Evolutionary conservation across 2,329 filamentous ascomycete species (phyloP), one percentile per base, ranked within the genome.

Genomic region (Cladosporium halotolerans): DNA sequence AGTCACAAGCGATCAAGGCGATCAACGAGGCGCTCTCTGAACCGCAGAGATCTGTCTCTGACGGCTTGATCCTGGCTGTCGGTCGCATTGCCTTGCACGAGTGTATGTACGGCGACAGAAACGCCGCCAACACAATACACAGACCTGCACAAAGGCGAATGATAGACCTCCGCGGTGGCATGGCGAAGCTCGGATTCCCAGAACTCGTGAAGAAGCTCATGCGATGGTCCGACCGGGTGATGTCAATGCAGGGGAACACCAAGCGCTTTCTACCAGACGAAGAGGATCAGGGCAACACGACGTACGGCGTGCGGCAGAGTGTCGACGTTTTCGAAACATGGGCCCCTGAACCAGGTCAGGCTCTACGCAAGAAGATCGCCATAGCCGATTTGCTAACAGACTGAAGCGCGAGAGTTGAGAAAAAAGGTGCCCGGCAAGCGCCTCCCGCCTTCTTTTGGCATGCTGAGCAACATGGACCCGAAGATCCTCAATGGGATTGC

Each of bases 11-110:
- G 4, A 64, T 67, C 50, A 56, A 60, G 41, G 56, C 56, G n/a
- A 63, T 64, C 51, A 63, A 64, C 38, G 61, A 63, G 18, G 62
- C 62, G 11, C 56, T 64, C 11, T 32, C 23, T 18, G 61, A 63
- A 13, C 53, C 58, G 1, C 52, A 52, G 5, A 56, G 60, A 9
- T 56, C 53, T 28, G 57, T 54, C 43, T 62, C 60, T 1, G 62
- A 63, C 32, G 60, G 57, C 6, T 53, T 64, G 13, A 64, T 64
- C 16, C 55, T 66, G 3, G 65, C 64, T 1, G 63, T 67, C 2
- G 65, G 66, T 3, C 64, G 66, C 16, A 67, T 68, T n/a, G 66
- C 66, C 11, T 54, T 67, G 8, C 64, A 68, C 48, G 66, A 68
- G 48, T 60, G 60, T 36, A 62, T 68, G 61, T 68, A 68, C 45